Conservation (phyloP, 1,284 basidiomycete species). For the Ustilago crameri region DNA sequence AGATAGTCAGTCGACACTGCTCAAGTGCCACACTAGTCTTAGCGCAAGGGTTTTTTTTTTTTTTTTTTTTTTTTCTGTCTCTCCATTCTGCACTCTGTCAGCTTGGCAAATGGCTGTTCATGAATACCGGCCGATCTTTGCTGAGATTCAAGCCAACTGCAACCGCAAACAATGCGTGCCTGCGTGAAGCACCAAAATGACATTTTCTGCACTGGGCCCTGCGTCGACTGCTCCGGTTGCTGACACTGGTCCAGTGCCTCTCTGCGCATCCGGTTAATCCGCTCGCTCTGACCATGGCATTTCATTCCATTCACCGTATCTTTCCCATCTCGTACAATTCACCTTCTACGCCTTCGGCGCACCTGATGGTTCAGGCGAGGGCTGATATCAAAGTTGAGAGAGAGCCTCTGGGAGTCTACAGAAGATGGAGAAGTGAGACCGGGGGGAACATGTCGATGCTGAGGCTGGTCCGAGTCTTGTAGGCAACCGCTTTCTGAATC, state of each 20-base stretch:
- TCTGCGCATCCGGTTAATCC: neutral
- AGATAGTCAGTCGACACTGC: neutral
- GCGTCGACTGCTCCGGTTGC: neutral
- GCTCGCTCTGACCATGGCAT: too few relatives aligned
- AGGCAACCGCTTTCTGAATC: too few relatives aligned
- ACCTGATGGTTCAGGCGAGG: too few relatives aligned
- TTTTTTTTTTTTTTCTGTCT: neutral
- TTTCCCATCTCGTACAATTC: too few relatives aligned
- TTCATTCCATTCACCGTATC: too few relatives aligned
- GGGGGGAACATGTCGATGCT: too few relatives aligned
- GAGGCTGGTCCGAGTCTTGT: too few relatives aligned
- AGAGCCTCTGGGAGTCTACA: too few relatives aligned
- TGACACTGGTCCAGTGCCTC: slow-evolving; percentile 7
- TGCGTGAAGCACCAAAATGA: neutral
- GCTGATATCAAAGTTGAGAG: too few relatives aligned
- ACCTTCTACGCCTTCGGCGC: too few relatives aligned
- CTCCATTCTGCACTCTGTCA: neutral
- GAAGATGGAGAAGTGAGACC: too few relatives aligned
- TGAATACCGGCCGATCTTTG: slow-evolving; percentile 3
- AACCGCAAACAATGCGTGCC: neutral
- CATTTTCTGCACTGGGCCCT: neutral
- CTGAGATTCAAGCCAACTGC: too few relatives aligned
- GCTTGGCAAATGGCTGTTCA: slow-evolving; percentile 4
- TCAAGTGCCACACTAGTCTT: neutral
- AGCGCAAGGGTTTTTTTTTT: neutral